Base-by-base conservation (phyloP, 2,329 filamentous ascomycete species). In the Aaosphaeria arxii region DNA sequence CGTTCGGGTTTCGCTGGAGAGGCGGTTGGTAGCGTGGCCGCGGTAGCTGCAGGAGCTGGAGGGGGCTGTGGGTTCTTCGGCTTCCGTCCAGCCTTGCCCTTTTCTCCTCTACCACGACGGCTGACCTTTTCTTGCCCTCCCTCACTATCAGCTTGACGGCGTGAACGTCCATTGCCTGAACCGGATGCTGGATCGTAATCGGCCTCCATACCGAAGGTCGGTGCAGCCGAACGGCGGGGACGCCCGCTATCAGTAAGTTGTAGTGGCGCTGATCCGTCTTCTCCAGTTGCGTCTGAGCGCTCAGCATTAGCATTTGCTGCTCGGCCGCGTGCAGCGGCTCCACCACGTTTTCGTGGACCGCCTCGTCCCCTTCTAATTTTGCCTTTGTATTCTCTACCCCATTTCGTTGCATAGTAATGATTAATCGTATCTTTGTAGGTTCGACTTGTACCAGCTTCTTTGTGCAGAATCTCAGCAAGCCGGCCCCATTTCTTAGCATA, bases 361-460 rank as follows among this genome's bases (percentile, higher is more conserved):
- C 58, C 62, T 29, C 62, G 59, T 36, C 61, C 50, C 43, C 67
- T 56, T 55, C 64, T 69, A 30, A 87, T 77, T 69, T 88, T 89
- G 62, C 89, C 86, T 66, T 91, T 90, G 51, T 91, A 84, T 53
- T 88, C 85, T 39, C 84, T 80, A 42, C 84, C 79, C 71, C 86
- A 87, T 72, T 84, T 94, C 64, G 86, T 88, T 53, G 88, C 78
- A 68, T 94, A 94, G 70, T 94, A 94, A 68, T 91, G 90, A 63
- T 90, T 86, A 57, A 94, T 94, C 68, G 87, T 90, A 42, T 88
- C 82, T 55, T 87, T 86, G 69, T 89, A 91, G 59, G 88, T 84
- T 28, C 88, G 83, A 30, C 80, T 77, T 1, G 81, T 79, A 5
- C 66, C 66, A 39, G 62, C 61, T 43, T 69, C 63, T 50, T 69